Evolutionary conservation across 345 rosid species (phyloP).

Genomic region (Linum tenue): DNA sequence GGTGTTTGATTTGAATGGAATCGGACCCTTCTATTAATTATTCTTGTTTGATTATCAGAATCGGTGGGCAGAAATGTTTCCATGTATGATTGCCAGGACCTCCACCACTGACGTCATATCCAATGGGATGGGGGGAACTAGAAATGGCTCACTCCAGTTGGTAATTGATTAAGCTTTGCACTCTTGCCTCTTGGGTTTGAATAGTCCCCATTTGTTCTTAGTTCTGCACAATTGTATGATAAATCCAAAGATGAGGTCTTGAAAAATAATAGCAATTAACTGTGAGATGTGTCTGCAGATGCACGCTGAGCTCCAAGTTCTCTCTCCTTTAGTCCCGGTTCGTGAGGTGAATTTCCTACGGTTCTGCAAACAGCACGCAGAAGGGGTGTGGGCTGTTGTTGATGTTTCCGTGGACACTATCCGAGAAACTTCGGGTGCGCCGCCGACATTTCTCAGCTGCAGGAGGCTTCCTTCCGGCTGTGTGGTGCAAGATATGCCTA

Average conservation of each 20-base stretch:
- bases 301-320: conserved; percentile 84
- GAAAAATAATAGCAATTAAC: neutral
- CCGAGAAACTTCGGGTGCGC: conserved; percentile 40
- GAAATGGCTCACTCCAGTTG: conserved; percentile 87
- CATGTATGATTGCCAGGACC: conserved; percentile 67
- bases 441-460: conserved; percentile 38
- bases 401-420: conserved; percentile 75
- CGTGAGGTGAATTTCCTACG: conserved; percentile 79
- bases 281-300: conserved; percentile 29
- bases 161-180: conserved; percentile 26
- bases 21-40: conserved; percentile 4
- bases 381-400: conserved; percentile 91
- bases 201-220: neutral
- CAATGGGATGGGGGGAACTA: conserved; percentile 79
- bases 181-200: neutral
- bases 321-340: conserved; percentile 91
- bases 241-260: neutral
- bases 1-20: neutral
- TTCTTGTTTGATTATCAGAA: conserved; percentile 28
- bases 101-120: conserved; percentile 71
- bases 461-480: conserved; percentile 97
- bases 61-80: conserved; percentile 99
- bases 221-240: neutral
- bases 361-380: conserved; percentile 89
- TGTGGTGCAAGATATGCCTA: conserved; percentile 92